Percentiles rank a stretch among this genome's conserved stretches.
These are phyloP conservation scores for Lonicera japonica DNA, from an alignment of 129 eudicot species.

Conservation along the genomic window DNA sequence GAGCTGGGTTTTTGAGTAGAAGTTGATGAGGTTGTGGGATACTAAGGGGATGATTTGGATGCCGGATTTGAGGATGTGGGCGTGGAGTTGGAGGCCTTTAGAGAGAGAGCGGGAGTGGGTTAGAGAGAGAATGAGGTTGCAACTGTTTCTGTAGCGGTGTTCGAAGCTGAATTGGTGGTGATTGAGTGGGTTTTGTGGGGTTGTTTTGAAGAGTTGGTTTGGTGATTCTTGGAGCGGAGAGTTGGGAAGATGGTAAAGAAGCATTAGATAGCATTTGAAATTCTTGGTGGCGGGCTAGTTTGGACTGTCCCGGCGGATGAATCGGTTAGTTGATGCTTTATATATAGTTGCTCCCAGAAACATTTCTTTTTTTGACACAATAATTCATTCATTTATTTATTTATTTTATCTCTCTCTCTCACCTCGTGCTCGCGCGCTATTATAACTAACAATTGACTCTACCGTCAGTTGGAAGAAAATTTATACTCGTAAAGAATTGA, in stretches of 20 bases:
- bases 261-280: background rate
- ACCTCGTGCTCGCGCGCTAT: too few species aligned
- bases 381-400: too few species aligned
- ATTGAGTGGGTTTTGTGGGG: conserved; percentile 3
- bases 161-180: conserved; percentile 30
- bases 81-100: conserved; percentile 61
- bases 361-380: too few species aligned
- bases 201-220: background rate
- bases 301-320: too few species aligned
- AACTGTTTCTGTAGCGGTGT: conserved; percentile 30
- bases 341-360: too few species aligned
- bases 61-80: conserved; percentile 66
- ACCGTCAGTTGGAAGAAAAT: too few species aligned
- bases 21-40: conserved; percentile 73
- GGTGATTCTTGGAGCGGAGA: conserved; percentile 10
- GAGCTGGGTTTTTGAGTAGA: conserved; percentile 70
- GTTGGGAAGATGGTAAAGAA: conserved; percentile 1
- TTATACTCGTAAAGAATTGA: too few species aligned
- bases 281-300: background rate
- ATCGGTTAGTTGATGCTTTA: too few species aligned
- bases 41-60: conserved; percentile 54
- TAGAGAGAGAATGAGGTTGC: conserved; percentile 39
- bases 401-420: too few species aligned
- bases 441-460: too few species aligned
- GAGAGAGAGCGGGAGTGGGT: conserved; percentile 47